Evolutionary conservation across 305 asterid species (phyloP), one percentile per base, ranked within the genome.

Genomic region (Stenogyne calaminthoides): DNA sequence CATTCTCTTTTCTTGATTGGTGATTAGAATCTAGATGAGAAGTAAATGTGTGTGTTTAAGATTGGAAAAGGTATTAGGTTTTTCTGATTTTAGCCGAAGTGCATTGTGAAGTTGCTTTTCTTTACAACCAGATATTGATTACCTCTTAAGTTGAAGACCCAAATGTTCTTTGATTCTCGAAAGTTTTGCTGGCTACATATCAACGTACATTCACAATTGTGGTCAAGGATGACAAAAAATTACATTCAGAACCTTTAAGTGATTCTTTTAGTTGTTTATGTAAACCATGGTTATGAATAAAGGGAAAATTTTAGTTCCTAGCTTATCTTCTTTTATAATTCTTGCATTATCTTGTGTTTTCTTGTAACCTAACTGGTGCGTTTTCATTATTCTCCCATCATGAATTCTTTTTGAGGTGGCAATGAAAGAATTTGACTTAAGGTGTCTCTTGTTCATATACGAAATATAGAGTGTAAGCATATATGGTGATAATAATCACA

Each of bases 31-130:
- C 22, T 71, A 20, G 67, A 15, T 66, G 61, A 22, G 65, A 47
- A 29, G 9, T 76, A 2, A 2, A 27, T 6, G 57, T 9, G 10
- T 42, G 64, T 6, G 16, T 49, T 47, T 3, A 11, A 18, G 15
- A 40, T 57, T 9, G 34, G 19, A 66, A 12, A 29, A 46, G 8
- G 18, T 51, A 34, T 65, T 79, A 32, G 11, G 44, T 11, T 80
- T 56, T 72, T 16, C 40, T 65, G 34, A 16, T 54, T 63, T 40
- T 63, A 11, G 40, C 19, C 47, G 18, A 57, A 44, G 68, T 52
- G 55, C 22, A 15, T 71, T 69, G 8, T 39, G 4, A 2, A 42
- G 58, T 44, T 58, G 36, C 37, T 62, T 49, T 71, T 10, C 15
- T 42, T 32, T 29, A 29, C 2, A 0, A 11, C 12, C 6, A 25